A percentile compares a stretch with the other conserved stretches of the same genome.
Evolutionary conservation across 148 eudicot species (phyloP).

Genomic region (Limonium bicolor): DNA sequence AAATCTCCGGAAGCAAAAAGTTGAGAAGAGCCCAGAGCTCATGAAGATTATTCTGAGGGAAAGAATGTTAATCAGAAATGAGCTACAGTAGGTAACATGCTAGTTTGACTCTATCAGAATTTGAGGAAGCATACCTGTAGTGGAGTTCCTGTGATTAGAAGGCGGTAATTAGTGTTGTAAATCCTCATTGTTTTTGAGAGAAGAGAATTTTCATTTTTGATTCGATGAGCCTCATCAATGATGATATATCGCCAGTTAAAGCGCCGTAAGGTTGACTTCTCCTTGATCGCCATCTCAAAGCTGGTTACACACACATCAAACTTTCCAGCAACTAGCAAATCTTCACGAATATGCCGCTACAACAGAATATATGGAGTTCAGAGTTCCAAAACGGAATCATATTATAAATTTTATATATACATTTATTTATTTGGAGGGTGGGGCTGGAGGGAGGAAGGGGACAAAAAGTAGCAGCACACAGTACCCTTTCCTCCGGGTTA

Average conservation of each 20-base stretch:
- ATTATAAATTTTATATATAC: too few relatives aligned
- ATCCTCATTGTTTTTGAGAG: slow-evolving; percentile 97
- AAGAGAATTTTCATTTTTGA: slow-evolving; percentile 96
- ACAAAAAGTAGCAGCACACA: not conserved
- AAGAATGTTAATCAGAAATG: slow-evolving; percentile 9
- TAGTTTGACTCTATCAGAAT: too few relatives aligned
- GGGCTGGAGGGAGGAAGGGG: not conserved
- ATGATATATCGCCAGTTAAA: slow-evolving; percentile 98
- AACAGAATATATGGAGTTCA: too few relatives aligned
- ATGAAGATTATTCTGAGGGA: slow-evolving; percentile 90
- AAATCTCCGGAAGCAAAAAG: slow-evolving; percentile 93
- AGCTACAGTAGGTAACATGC: not conserved
- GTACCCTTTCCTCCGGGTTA: slow-evolving; percentile 90
- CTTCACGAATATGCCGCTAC: slow-evolving; percentile 84
- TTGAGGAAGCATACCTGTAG: slow-evolving; percentile 97
- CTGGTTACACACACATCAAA: slow-evolving; percentile 98
- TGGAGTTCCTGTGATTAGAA: slow-evolving; percentile 94
- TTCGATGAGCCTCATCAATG: slow-evolving; percentile 98
- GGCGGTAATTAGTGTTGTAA: slow-evolving; percentile 80
- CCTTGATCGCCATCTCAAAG: slow-evolving; percentile 98
- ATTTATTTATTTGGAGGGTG: too few relatives aligned
- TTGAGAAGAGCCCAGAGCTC: slow-evolving; percentile 97
- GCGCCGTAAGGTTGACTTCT: slow-evolving; percentile 65
- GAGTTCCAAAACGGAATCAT: too few relatives aligned
- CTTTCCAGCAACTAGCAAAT: slow-evolving; percentile 83